A percentile compares a stretch with the other conserved stretches of the same genome.
phyloP scores from a whole-genome alignment of 1,284 basidiomycete species.

The Anthracocystis panici-leucophaei region DNA sequence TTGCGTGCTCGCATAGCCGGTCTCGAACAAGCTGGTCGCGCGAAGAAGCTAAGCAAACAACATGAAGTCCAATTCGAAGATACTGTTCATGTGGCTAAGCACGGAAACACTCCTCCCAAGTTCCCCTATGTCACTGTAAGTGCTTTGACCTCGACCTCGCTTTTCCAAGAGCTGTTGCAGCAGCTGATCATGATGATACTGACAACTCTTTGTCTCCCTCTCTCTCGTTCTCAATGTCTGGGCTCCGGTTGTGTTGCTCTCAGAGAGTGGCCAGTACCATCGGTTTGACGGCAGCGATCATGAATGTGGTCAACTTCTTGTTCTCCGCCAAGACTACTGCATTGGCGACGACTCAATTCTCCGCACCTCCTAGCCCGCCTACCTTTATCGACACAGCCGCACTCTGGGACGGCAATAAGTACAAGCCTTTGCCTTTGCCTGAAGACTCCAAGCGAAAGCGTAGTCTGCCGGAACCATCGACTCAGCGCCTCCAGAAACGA shows the following conservation, averaged over 20 bases:
- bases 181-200: too few relatives aligned
- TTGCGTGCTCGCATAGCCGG: background rate
- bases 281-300: slow-evolving; percentile 19
- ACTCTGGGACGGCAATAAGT: slow-evolving; percentile 23
- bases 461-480: background rate
- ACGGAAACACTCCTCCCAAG: slow-evolving; percentile 28
- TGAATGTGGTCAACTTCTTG: slow-evolving; percentile 37
- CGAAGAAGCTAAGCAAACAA: background rate
- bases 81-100: slow-evolving; percentile 22
- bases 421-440: slow-evolving; percentile 21
- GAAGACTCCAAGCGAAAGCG: slow-evolving; percentile 16
- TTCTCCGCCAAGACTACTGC: slow-evolving; percentile 37
- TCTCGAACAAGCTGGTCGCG: background rate
- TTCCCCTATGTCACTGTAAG: slow-evolving; percentile 38
- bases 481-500: slow-evolving; percentile 1
- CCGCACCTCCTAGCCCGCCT: slow-evolving; percentile 32
- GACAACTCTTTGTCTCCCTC: too few relatives aligned
- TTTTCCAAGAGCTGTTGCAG: background rate
- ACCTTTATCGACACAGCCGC: slow-evolving; percentile 34
- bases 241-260: background rate
- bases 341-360: slow-evolving; percentile 27
- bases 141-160: background rate
- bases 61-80: slow-evolving; percentile 26
- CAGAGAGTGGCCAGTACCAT: slow-evolving; percentile 20
- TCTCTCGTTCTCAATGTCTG: background rate